These are phyloP conservation scores for Asterophora lycoperdoides DNA, from an alignment of 768 basidiomycete species.

Conservation along the genomic window DNA sequence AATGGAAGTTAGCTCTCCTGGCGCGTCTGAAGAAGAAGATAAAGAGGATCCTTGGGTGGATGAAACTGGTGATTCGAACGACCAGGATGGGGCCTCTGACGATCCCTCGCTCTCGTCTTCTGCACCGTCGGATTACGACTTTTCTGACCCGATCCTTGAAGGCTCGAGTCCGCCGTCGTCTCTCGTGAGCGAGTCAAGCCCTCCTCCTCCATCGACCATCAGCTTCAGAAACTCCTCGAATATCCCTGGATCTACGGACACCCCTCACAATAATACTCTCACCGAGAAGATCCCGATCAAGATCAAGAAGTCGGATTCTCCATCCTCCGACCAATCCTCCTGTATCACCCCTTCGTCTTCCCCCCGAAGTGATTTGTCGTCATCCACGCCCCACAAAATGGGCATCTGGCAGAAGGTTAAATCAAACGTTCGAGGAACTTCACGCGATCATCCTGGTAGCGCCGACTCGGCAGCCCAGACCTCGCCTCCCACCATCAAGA, in stretches of 20 bases:
- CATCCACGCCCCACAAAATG: constrained; percentile 3
- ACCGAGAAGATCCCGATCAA: background rate
- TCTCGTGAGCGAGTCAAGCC: constrained; percentile 5
- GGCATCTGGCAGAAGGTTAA: constrained; percentile 38
- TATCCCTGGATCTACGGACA: background rate
- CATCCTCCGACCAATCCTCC: background rate
- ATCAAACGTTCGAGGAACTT: constrained; percentile 25
- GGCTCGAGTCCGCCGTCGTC: constrained; percentile 21
- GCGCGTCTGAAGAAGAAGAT: constrained; percentile 5
- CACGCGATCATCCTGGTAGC: constrained; percentile 8
- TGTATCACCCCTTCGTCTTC: constrained; percentile 9
- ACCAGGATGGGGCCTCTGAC: constrained; percentile 9
- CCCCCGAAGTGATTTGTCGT: constrained; percentile 4
- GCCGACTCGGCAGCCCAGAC: constrained; percentile 3
- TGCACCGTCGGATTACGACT: constrained; percentile 17
- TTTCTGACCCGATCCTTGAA: constrained; percentile 1
- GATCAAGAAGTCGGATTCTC: background rate
- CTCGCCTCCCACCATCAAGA: constrained; percentile 10
- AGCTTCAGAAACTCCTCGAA: background rate
- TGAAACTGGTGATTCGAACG: constrained; percentile 8
- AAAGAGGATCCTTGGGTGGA: constrained; percentile 19
- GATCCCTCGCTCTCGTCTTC: constrained; percentile 17
- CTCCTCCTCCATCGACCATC: constrained; percentile 3
- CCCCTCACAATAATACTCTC: background rate
- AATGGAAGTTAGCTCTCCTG: constrained; percentile 29